Base-by-base conservation (phyloP, 306 rosid genomes). In the Dalbergia oliveri region DNA sequence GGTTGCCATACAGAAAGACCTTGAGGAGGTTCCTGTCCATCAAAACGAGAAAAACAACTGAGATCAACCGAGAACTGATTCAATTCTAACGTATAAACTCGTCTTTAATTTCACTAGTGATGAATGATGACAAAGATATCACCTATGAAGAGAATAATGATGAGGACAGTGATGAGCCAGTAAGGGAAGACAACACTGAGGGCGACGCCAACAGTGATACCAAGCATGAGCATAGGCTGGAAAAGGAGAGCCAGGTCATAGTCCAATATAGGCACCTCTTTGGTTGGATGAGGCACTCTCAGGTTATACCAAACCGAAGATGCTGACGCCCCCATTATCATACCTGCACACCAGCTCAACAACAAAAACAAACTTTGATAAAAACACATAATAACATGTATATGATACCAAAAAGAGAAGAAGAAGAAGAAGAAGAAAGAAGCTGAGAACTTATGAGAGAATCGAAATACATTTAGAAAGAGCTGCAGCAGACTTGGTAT, bases 151-250 rank as follows among this genome's bases (percentile, higher is more conserved):
- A 94, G 97, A 80, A 92, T 88, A 66, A 91, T 92, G 86, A 92
- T 90, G 77, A 92, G 97, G 23, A 91, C 83, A 49, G 97, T 94
- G 84, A 94, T 94, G 50, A 92, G 97, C 98, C 97, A 94, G 63
- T 84, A 94, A 13, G 98, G 98, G 75, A 94, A 94, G 13, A 94
- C 95, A 49, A 94, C 98, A 62, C 97, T 92, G 10, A 92, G 94
- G 66, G 95, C 9, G 45, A 92, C 98, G 41, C 97, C 98, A 58
- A 94, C n/a, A 70, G 95, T 94, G 86, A 94, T 91, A 8, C 97
- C 97, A 73, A 94, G 97, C 98, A 92, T 91, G 61, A 90, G 91
- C 98, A 94, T 88, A 34, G 98, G 98, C 75, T 92, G 97, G 56
- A 94, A 94, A 21, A 94, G 86, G 72, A 94, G 94, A 0, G 98